A percentile compares a stretch with the other conserved stretches of the same genome.
Conservation (phyloP, 495 filamentous ascomycete species). For the Annulohypoxylon moriforme region DNA sequence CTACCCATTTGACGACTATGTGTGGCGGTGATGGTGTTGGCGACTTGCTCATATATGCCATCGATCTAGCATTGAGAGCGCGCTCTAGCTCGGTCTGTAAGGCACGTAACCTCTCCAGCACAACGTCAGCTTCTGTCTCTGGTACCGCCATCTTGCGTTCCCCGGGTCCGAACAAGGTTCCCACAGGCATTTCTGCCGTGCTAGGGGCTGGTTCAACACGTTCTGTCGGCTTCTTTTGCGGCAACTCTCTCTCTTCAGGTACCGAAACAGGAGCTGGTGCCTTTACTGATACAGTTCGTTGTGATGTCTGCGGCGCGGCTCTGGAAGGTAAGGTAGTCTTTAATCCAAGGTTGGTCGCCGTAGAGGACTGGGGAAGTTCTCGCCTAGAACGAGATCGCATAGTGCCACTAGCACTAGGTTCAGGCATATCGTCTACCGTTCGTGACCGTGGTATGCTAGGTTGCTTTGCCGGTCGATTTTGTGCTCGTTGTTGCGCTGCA, state of each 20-base stretch:
- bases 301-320: not conserved
- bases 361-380: constrained; percentile 38
- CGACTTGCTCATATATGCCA: constrained; percentile 58
- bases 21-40: constrained; percentile 57
- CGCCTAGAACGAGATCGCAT: constrained; percentile 47
- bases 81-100: constrained; percentile 65
- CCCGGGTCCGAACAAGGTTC: constrained; percentile 60
- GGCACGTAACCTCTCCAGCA: constrained; percentile 60
- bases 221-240: constrained; percentile 16
- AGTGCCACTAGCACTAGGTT: constrained; percentile 44
- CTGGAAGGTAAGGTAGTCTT: constrained; percentile 24
- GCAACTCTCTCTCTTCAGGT: constrained; percentile 2
- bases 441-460: constrained; percentile 36
- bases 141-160: constrained; percentile 62
- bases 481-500: constrained; percentile 68
- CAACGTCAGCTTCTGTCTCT: constrained; percentile 62
- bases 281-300: constrained; percentile 4
- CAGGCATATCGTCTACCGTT: constrained; percentile 38
- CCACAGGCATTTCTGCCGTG: constrained; percentile 18
- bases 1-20: constrained; percentile 91
- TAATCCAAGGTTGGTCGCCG: constrained; percentile 32
- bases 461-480: constrained; percentile 51
- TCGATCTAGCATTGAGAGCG: constrained; percentile 66
- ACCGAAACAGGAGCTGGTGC: not conserved
- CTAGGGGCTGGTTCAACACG: not conserved